phyloP scores from a whole-genome alignment of 1,139 yeast genomes.

The Pichia sp. region DNA sequence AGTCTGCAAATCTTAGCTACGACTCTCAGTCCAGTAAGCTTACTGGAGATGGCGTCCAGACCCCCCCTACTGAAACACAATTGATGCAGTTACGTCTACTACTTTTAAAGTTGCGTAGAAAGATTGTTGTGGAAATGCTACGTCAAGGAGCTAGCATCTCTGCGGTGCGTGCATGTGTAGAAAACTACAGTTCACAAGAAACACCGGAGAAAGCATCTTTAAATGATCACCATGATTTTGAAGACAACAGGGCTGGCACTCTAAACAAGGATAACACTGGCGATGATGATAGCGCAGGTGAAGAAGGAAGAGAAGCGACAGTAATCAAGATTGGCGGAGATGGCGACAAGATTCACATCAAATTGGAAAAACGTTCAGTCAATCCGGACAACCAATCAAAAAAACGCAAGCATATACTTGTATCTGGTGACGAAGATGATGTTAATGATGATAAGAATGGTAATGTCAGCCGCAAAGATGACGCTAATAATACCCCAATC shows the following conservation, averaged over 20 bases:
- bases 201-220: background rate
- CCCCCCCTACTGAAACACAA: background rate
- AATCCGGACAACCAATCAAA: background rate
- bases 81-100: background rate
- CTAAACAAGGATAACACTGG: background rate
- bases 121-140: conserved; percentile 3
- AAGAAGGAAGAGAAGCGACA: conserved; percentile 4
- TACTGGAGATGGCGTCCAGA: background rate
- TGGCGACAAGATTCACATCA: conserved; percentile 7
- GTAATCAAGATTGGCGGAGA: conserved; percentile 13
- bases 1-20: background rate
- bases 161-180: conserved; percentile 5
- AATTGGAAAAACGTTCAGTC: conserved; percentile 4
- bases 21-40: background rate
- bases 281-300: conserved; percentile 1
- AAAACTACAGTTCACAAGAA: background rate
- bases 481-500: background rate
- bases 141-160: conserved; percentile 7
- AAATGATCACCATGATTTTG: background rate
- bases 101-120: conserved; percentile 1
- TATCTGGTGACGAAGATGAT: background rate
- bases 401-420: background rate
- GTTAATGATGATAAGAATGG: background rate
- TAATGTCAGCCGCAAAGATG: background rate
- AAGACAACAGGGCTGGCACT: background rate